Evolutionary conservation across 225 moss, liverwort and hornwort genomes (phyloP).

Genomic region (Lunularia cruciata): DNA sequence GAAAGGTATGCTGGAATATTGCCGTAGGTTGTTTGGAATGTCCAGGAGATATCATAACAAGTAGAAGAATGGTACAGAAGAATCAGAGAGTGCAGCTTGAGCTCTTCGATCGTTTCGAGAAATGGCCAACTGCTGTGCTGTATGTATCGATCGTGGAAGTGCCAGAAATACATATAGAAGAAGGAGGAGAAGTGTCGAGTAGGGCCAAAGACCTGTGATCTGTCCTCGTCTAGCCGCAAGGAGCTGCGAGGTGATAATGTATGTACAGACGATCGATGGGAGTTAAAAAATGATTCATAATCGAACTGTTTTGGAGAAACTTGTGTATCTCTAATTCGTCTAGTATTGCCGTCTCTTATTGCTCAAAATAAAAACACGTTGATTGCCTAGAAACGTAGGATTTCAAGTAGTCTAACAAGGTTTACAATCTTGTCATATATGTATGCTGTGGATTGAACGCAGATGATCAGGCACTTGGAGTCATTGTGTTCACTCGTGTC

Average conservation of each 20-base stretch:
- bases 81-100: background rate
- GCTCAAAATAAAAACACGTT: constrained; percentile 1
- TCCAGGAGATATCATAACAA: constrained; percentile 20
- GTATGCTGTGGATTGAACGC: no score
- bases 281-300: constrained; percentile 5
- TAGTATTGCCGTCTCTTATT: background rate
- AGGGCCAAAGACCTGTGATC: background rate
- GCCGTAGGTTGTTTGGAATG: constrained; percentile 33
- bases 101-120: background rate
- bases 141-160: background rate
- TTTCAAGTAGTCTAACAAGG: no score
- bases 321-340: background rate
- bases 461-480: no score
- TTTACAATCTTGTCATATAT: no score
- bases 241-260: constrained; percentile 12
- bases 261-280: constrained; percentile 11
- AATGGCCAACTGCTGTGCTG: background rate
- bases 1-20: constrained; percentile 36
- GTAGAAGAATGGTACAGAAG: background rate
- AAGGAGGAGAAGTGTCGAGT: background rate
- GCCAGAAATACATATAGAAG: background rate
- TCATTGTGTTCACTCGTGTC: no score
- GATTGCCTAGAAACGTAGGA: background rate
- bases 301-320: constrained; percentile 4
- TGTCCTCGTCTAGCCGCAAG: background rate